Base-by-base conservation (phyloP, 805 yeast species). In the Jamesozyma jinghongensis region DNA sequence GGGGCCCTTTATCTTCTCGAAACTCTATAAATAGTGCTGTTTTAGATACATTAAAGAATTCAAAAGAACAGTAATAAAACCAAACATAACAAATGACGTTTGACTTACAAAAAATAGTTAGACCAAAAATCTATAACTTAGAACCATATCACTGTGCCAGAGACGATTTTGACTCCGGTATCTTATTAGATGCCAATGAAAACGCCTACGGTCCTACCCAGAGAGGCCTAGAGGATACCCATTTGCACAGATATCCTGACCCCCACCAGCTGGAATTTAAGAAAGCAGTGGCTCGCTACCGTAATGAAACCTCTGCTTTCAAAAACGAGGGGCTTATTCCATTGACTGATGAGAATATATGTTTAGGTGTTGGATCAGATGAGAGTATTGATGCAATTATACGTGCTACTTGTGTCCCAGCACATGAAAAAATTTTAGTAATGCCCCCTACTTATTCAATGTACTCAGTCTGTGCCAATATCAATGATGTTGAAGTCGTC, bases 361-460 rank as follows among this genome's bases (percentile, higher is more conserved):
- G 94, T 57, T 70, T 92, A 27, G 98, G 98, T 34, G 98, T 92
- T 11, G 98, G 98, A 1, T 88, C 97, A 1, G 98, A 92, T 61
- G 98, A 92, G 63, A 78, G 92, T 53, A 87, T 92, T 45, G 98
- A 92, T 59, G 74, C 92, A 32, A 64, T 90, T 41, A 79, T 92
- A 46, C 70, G 98, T 52, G 85, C 94, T 40, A 73, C 82, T 40
- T 85, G 96, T 55, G 67, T 62, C 4, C 98, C 98, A 2, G 84
- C 83, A 2, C 70, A 68, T 47, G 96, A 88, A 45, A 90, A 86
- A 59, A 63, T 92, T 56, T 65, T 92, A 51, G 76, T 77, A 1
- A 80, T 95, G 60, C 96, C 97, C 3, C 97, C 98, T 33, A 92
- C 98, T 0, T 92, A 92, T 57, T 97, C 97, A 5, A 92, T 92